Conservation (phyloP, 2,329 filamentous ascomycete genomes). For the Diaporthe vexans region DNA sequence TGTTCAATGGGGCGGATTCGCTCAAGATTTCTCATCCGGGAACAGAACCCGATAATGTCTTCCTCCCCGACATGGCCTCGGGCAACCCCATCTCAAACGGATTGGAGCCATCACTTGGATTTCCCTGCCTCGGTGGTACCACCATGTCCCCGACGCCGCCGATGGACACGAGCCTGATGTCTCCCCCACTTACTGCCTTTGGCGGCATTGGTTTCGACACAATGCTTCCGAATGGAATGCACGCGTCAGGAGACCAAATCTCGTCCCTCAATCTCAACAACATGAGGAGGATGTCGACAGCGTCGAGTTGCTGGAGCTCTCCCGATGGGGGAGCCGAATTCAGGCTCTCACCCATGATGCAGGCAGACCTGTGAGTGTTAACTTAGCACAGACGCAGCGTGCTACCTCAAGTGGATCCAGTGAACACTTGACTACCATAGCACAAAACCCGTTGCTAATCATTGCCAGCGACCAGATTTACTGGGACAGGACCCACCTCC, state of each 20-base stretch:
- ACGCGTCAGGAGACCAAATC: conserved; percentile 2
- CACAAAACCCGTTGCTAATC: conserved; percentile 41
- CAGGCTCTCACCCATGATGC: conserved; percentile 23
- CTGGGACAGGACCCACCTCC: conserved; percentile 44
- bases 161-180: conserved; percentile 17
- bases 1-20: conserved; percentile 18
- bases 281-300: conserved; percentile 19
- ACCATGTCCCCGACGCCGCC: conserved; percentile 19
- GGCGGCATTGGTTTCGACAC: conserved; percentile 7
- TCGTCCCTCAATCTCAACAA: conserved; percentile 15
- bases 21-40: conserved; percentile 16
- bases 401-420: background rate
- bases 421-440: conserved; percentile 1
- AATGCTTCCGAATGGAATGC: conserved; percentile 23
- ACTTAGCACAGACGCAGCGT: background rate
- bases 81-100: conserved; percentile 13
- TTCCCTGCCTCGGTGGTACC: conserved; percentile 19
- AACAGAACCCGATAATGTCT: conserved; percentile 6
- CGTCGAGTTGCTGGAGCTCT: conserved; percentile 18
- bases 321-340: background rate
- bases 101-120: conserved; percentile 4
- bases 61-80: conserved; percentile 10
- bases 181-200: conserved; percentile 5
- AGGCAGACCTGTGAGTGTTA: conserved; percentile 27
- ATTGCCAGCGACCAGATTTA: conserved; percentile 44